Evolutionary conservation across 495 filamentous ascomycete genomes (phyloP).

Genomic region (Penicillium macrosclerotiorum): DNA sequence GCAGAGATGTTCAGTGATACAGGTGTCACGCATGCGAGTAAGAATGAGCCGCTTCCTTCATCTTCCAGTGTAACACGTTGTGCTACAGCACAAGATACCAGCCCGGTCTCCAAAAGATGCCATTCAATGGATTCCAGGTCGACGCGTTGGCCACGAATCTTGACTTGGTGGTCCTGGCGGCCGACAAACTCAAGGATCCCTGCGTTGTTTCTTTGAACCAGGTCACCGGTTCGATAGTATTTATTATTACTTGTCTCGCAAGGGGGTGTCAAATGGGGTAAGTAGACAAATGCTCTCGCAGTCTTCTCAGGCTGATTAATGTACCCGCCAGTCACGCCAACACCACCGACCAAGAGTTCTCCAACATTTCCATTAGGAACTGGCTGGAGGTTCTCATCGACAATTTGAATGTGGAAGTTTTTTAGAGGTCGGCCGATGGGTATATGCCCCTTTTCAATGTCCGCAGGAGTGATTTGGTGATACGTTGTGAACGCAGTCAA

Average conservation of each 20-base stretch:
- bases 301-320: constrained; percentile 36
- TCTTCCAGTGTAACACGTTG: neutral
- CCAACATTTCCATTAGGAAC: constrained; percentile 36
- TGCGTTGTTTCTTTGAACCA: constrained; percentile 37
- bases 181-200: constrained; percentile 45
- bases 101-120: constrained; percentile 1
- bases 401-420: constrained; percentile 26
- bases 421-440: constrained; percentile 20
- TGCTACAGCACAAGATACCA: constrained; percentile 6
- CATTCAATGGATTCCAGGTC: constrained; percentile 49
- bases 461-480: constrained; percentile 5
- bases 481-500: constrained; percentile 13
- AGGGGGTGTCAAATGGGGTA: neutral
- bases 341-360: constrained; percentile 42
- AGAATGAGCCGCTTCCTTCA: constrained; percentile 8
- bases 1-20: neutral
- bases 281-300: constrained; percentile 26
- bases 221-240: constrained; percentile 48
- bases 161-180: constrained; percentile 48
- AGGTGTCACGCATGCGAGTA: constrained; percentile 11
- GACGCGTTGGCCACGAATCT: constrained; percentile 50
- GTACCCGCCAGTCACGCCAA: constrained; percentile 42
- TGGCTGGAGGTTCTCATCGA: constrained; percentile 40
- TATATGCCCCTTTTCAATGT: constrained; percentile 4
- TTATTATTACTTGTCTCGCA: neutral